These are phyloP conservation scores for Trichoderma gracile DNA, from an alignment of 2,329 filamentous ascomycete genomes.

Conservation along the genomic window DNA sequence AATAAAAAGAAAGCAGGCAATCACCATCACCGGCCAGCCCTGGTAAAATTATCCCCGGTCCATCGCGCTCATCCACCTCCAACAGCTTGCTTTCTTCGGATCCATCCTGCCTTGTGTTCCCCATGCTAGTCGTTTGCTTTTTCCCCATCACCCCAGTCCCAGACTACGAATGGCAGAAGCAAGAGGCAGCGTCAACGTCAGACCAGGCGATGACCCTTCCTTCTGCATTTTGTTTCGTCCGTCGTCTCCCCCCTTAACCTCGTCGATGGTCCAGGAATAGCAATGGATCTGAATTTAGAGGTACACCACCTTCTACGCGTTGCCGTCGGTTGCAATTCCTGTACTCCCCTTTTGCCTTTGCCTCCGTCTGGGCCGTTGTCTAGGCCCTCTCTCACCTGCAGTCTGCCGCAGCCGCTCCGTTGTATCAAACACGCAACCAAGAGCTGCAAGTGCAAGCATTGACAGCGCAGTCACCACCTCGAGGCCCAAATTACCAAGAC, in stretches of 20 bases:
- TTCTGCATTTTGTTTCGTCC: background rate
- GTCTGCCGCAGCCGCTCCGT: constrained; percentile 19
- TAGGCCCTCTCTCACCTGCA: constrained; percentile 23
- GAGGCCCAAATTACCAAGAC: constrained; percentile 19
- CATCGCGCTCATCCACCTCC: constrained; percentile 9
- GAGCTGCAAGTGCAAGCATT: constrained; percentile 24
- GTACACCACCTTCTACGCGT: constrained; percentile 17
- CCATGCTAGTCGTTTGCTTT: constrained; percentile 13
- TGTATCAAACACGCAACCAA: constrained; percentile 17
- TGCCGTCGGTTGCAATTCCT: background rate
- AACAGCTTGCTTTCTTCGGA: constrained; percentile 2
- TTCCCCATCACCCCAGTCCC: background rate
- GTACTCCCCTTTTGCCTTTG: constrained; percentile 12
- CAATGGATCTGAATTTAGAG: constrained; percentile 4
- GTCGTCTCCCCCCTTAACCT: background rate
- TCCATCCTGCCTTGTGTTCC: constrained; percentile 20
- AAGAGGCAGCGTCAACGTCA: background rate
- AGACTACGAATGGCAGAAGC: background rate
- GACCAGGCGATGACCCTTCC: background rate
- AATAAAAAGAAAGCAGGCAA: constrained; percentile 17
- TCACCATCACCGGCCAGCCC: constrained; percentile 17
- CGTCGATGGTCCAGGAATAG: constrained; percentile 3
- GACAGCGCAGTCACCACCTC: constrained; percentile 22
- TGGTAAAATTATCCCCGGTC: constrained; percentile 11
- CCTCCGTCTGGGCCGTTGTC: constrained; percentile 12